Conservation (phyloP, 768 basidiomycete species). For the Crucibulum laeve region DNA sequence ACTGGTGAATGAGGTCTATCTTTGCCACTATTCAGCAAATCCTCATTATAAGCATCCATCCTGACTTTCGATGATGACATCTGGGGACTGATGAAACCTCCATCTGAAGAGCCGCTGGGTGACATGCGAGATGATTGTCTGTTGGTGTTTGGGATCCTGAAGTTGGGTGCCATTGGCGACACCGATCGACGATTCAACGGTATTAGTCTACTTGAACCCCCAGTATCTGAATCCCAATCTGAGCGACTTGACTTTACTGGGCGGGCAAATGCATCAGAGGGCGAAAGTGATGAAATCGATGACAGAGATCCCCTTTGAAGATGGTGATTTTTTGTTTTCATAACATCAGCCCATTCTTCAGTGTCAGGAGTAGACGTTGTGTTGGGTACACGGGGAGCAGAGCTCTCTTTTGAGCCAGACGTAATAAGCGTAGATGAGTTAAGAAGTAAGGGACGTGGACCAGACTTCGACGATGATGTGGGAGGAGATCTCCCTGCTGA, state of each 20-base stretch:
- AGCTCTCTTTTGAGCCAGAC: slow-evolving; percentile 18
- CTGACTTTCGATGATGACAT: not conserved
- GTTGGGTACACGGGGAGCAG: slow-evolving; percentile 27
- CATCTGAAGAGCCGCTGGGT: slow-evolving; percentile 36
- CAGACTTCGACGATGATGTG: slow-evolving; percentile 36
- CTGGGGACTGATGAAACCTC: slow-evolving; percentile 26
- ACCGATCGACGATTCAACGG: slow-evolving; percentile 63
- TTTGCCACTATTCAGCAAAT: not conserved
- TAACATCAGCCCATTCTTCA: slow-evolving; percentile 47
- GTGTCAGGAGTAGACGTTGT: slow-evolving; percentile 26
- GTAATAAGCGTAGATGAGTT: slow-evolving; percentile 45
- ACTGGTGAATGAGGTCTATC: not conserved
- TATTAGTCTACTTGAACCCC: slow-evolving; percentile 47
- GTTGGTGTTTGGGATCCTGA: slow-evolving; percentile 31
- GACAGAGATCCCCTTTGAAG: slow-evolving; percentile 56
- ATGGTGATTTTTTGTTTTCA: slow-evolving; percentile 30
- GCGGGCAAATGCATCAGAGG: slow-evolving; percentile 40
- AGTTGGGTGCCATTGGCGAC: slow-evolving; percentile 67
- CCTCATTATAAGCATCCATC: not conserved
- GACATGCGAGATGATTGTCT: slow-evolving; percentile 33
- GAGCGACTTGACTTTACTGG: slow-evolving; percentile 32
- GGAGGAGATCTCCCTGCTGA: slow-evolving; percentile 29
- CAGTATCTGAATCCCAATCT: slow-evolving; percentile 55
- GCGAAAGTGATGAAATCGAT: slow-evolving; percentile 59
- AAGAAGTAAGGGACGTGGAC: slow-evolving; percentile 64